Conservation (phyloP, 257 asterid species). For the Cinchona pubescens region DNA sequence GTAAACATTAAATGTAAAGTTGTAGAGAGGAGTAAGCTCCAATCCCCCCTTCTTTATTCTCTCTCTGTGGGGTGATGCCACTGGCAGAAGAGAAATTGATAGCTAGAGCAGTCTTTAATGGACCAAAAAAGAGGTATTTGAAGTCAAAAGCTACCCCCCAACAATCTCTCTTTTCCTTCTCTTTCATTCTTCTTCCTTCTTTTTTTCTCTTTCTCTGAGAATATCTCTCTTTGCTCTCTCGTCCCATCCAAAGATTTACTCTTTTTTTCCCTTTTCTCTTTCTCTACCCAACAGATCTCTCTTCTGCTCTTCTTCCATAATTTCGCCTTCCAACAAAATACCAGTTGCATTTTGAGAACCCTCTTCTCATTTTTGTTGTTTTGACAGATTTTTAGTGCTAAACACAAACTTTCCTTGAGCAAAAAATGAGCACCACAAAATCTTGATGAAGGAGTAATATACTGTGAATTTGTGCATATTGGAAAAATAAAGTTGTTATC, state of each 20-base stretch:
- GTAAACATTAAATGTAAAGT: background rate
- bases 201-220: background rate
- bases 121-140: slow-evolving; percentile 4
- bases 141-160: slow-evolving; percentile 12
- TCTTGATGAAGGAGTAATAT: background rate
- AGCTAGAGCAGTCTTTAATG: slow-evolving; percentile 19
- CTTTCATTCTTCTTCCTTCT: background rate
- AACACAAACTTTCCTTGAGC: background rate
- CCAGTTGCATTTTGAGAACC: background rate
- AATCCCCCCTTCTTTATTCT: background rate
- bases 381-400: background rate
- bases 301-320: background rate
- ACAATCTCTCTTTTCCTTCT: background rate
- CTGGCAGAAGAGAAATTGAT: background rate
- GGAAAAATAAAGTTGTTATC: background rate
- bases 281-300: too few species aligned
- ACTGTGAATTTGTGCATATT: background rate
- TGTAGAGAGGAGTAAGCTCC: background rate
- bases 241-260: too few species aligned
- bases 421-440: background rate
- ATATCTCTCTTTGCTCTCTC: background rate
- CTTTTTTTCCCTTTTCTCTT: background rate
- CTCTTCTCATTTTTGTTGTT: background rate
- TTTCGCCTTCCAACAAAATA: background rate
- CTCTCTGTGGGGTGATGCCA: background rate